phyloP scores from a whole-genome alignment of 257 asterid genomes.

The Penstemon newberryi region DNA sequence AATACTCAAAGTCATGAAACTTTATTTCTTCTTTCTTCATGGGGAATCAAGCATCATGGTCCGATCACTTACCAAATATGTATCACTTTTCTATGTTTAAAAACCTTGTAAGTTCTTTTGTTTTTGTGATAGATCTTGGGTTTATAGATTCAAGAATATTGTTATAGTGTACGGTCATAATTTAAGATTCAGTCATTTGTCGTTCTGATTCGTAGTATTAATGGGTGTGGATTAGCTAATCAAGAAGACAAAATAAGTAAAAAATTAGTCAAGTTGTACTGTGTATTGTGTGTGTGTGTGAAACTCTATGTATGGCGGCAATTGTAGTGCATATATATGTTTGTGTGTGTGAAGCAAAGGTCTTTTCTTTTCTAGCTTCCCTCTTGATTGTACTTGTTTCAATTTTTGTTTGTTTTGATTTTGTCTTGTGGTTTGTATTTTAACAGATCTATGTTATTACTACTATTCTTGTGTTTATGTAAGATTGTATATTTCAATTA shows the following conservation, averaged over 20 bases:
- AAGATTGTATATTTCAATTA: slow-evolving; percentile 10
- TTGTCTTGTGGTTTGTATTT: background rate
- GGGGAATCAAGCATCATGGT: slow-evolving; percentile 77
- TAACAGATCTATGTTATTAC: slow-evolving; percentile 20
- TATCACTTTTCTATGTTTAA: background rate
- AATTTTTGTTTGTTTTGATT: slow-evolving; percentile 6
- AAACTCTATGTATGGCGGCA: too few relatives aligned
- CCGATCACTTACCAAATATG: slow-evolving; percentile 45
- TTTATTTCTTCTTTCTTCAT: background rate
- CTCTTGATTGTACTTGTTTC: background rate
- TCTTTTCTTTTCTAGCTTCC: background rate
- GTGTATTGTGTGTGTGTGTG: background rate
- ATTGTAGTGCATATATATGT: too few relatives aligned
- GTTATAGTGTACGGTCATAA: too few relatives aligned
- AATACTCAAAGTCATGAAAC: slow-evolving; percentile 3
- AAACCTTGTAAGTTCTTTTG: too few relatives aligned
- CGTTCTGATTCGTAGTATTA: too few relatives aligned
- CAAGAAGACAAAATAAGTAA: too few relatives aligned
- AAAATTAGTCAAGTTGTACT: too few relatives aligned
- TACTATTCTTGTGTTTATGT: background rate
- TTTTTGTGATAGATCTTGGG: background rate
- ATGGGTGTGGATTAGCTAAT: too few relatives aligned
- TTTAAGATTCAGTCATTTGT: too few relatives aligned
- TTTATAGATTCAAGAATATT: background rate
- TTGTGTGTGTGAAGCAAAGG: slow-evolving; percentile 14